Evolutionary conservation across 305 asterid genomes (phyloP).

Genomic region (Solanum chacoense): DNA sequence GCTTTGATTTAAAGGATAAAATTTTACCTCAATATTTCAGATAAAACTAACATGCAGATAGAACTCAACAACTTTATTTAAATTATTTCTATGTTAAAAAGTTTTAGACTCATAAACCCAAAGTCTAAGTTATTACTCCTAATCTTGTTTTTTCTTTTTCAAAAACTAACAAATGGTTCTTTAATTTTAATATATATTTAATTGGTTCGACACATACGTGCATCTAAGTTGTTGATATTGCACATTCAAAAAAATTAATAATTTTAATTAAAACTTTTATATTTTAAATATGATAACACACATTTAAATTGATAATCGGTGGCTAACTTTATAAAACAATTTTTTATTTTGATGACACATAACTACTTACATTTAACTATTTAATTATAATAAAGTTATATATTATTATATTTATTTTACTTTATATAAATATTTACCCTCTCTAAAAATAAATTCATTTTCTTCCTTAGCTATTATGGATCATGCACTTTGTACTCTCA

Average conservation of each 20-base stretch:
- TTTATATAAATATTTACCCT: background rate
- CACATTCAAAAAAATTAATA: background rate
- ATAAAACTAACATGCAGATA: too few relatives aligned
- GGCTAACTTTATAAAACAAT: background rate
- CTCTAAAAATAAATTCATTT: background rate
- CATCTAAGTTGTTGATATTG: background rate
- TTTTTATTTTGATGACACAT: background rate
- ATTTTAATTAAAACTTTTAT: too few relatives aligned
- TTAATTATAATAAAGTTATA: background rate
- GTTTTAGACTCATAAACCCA: background rate
- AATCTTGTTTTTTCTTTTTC: background rate
- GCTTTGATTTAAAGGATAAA: background rate
- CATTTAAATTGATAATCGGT: background rate
- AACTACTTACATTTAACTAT: background rate
- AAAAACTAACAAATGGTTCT: background rate
- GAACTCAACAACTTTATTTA: background rate
- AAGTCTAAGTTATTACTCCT: background rate
- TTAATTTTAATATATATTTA: too few relatives aligned
- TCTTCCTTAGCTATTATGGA: background rate
- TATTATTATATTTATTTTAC: background rate
- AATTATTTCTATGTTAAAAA: too few relatives aligned
- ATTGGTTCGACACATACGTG: background rate
- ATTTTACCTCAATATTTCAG: background rate
- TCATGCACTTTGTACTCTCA: constrained; percentile 29
- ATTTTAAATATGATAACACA: background rate